These are phyloP conservation scores for Metschnikowia gruessii DNA, from an alignment of 805 yeast genomes.

Conservation along the genomic window DNA sequence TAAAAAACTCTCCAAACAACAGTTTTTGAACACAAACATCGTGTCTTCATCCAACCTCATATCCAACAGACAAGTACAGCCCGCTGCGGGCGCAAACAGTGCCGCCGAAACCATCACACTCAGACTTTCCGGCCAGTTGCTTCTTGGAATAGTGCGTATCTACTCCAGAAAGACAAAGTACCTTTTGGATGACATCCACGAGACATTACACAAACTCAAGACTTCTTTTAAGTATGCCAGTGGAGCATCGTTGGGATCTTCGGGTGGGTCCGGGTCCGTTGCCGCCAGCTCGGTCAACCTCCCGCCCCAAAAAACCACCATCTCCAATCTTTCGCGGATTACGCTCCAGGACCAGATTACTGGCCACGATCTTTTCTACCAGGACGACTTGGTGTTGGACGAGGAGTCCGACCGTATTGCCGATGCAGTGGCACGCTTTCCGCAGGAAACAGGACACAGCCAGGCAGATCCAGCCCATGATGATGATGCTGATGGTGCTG, in stretches of 20 bases:
- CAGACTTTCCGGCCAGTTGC: slow-evolving; percentile 78
- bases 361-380: slow-evolving; percentile 67
- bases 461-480: slow-evolving; percentile 32
- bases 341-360: slow-evolving; percentile 77
- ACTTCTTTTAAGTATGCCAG: slow-evolving; percentile 53
- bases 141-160: slow-evolving; percentile 83
- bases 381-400: slow-evolving; percentile 50
- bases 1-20: slow-evolving; percentile 67
- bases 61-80: slow-evolving; percentile 59
- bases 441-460: slow-evolving; percentile 5
- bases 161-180: slow-evolving; percentile 84
- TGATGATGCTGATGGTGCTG: slow-evolving; percentile 40
- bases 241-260: slow-evolving; percentile 24
- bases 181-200: slow-evolving; percentile 77
- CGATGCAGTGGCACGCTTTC: slow-evolving; percentile 6
- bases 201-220: slow-evolving; percentile 67
- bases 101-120: slow-evolving; percentile 58
- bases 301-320: slow-evolving; percentile 57
- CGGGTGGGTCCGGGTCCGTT: not conserved
- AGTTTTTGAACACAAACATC: slow-evolving; percentile 69
- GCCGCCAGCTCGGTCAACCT: slow-evolving; percentile 51
- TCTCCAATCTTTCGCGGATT: slow-evolving; percentile 56
- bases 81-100: slow-evolving; percentile 10
- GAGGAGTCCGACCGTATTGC: slow-evolving; percentile 19
- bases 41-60: slow-evolving; percentile 43